Conservation (phyloP, 1,284 basidiomycete genomes). For the Mycena citricolor region DNA sequence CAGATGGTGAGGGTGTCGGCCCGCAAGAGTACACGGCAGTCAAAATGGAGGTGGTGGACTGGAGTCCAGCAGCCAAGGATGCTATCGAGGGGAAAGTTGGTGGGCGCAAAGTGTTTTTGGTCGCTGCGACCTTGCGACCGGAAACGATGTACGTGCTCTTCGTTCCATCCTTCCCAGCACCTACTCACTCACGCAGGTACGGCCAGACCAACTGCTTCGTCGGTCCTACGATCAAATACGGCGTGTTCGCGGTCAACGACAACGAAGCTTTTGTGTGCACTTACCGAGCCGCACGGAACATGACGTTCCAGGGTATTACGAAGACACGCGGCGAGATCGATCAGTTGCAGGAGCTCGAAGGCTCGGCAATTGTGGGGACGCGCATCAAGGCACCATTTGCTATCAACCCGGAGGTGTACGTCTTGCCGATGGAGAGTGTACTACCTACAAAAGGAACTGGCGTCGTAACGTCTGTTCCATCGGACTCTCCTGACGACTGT, state of each 20-base stretch:
- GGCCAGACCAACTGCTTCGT: constrained; percentile 99
- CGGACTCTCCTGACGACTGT: constrained; percentile 98
- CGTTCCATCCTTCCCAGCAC: constrained; percentile 8
- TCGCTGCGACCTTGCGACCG: constrained; percentile 94
- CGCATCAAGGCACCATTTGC: constrained; percentile 90
- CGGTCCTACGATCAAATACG: constrained; percentile 89
- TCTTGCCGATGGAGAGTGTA: constrained; percentile 98
- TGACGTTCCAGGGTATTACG: constrained; percentile 92
- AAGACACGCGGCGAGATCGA: constrained; percentile 69
- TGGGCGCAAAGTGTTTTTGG: constrained; percentile 85
- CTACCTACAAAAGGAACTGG: constrained; percentile 97
- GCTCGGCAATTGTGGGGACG: constrained; percentile 83
- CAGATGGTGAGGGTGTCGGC: constrained; percentile 91
- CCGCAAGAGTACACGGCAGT: constrained; percentile 96
- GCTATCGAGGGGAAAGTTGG: constrained; percentile 68
- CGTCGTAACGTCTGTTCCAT: constrained; percentile 97
- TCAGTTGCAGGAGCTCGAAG: constrained; percentile 77
- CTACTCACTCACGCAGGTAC: constrained; percentile 56
- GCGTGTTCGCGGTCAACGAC: constrained; percentile 86
- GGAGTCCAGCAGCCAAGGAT: constrained; percentile 65
- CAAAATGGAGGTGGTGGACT: constrained; percentile 92
- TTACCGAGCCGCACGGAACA: constrained; percentile 90
- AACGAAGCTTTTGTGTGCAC: constrained; percentile 90
- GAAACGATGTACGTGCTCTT: constrained; percentile 82
- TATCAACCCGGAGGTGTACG: constrained; percentile 85